These are phyloP conservation scores for Kockiozyma suomiensis DNA, from an alignment of 805 yeast genomes.

Conservation along the genomic window DNA sequence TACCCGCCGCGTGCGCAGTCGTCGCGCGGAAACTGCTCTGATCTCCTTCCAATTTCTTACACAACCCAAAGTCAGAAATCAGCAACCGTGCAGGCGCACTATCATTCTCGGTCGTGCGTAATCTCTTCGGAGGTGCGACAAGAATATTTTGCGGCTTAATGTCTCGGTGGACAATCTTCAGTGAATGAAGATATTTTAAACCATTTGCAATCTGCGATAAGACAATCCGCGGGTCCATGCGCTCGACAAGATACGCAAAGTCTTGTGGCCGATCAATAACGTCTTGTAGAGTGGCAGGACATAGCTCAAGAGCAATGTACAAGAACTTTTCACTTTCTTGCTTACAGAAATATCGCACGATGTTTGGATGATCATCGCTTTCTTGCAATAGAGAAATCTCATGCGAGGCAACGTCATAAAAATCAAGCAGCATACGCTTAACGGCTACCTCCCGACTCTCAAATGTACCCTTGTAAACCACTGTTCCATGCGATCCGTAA, in stretches of 20 bases:
- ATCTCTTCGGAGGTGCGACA: constrained; percentile 67
- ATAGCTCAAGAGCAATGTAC: constrained; percentile 89
- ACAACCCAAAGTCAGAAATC: constrained; percentile 94
- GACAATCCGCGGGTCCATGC: constrained; percentile 56
- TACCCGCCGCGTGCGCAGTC: constrained; percentile 91
- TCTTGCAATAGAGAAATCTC: constrained; percentile 87
- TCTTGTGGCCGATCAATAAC: constrained; percentile 60
- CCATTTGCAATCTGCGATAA: constrained; percentile 82
- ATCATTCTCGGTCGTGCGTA: constrained; percentile 1
- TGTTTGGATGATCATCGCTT: constrained; percentile 96
- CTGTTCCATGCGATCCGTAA: constrained; percentile 95
- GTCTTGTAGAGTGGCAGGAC: constrained; percentile 87
- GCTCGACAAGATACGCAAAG: constrained; percentile 45
- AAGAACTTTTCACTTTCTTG: constrained; percentile 84
- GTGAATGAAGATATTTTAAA: constrained; percentile 78
- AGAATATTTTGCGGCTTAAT: constrained; percentile 91
- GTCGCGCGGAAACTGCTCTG: constrained; percentile 94
- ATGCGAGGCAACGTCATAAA: constrained; percentile 90
- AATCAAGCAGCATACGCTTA: constrained; percentile 88
- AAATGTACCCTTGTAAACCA: constrained; percentile 86
- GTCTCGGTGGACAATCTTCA: constrained; percentile 93
- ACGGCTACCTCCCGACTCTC: constrained; percentile 95
- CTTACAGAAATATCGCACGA: constrained; percentile 89
- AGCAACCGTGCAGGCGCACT: constrained; percentile 62
- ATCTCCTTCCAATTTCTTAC: constrained; percentile 87